These are phyloP conservation scores for Suillus subluteus DNA, from an alignment of 768 basidiomycete genomes.

Conservation along the genomic window DNA sequence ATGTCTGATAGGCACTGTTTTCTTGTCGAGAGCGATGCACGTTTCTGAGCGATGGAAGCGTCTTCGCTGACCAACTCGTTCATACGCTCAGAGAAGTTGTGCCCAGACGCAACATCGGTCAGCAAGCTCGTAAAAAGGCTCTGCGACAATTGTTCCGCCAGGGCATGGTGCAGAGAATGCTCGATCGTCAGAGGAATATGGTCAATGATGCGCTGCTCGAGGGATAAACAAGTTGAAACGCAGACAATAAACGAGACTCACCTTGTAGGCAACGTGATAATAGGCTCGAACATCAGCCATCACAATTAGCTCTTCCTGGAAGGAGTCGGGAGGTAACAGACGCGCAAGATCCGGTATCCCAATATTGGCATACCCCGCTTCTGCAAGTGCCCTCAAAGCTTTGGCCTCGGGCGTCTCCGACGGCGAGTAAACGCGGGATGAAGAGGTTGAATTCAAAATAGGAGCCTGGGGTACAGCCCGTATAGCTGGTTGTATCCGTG, in stretches of 20 bases:
- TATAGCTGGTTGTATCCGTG: too few species aligned
- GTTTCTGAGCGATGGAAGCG: slow-evolving; percentile 36
- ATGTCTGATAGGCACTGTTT: slow-evolving; percentile 44
- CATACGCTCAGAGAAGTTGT: slow-evolving; percentile 35
- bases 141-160: slow-evolving; percentile 39
- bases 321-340: slow-evolving; percentile 23
- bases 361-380: slow-evolving; percentile 30
- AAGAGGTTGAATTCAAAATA: too few species aligned
- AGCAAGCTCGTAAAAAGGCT: slow-evolving; percentile 41
- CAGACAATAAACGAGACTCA: slow-evolving; percentile 21
- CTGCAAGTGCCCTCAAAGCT: slow-evolving; percentile 35
- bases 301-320: slow-evolving; percentile 43
- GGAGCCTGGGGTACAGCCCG: too few species aligned
- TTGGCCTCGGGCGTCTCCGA: neutral
- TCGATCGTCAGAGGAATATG: slow-evolving; percentile 55
- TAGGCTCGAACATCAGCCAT: slow-evolving; percentile 55
- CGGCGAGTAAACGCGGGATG: too few species aligned
- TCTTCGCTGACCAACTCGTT: slow-evolving; percentile 51
- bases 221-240: neutral
- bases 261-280: slow-evolving; percentile 54
- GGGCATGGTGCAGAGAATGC: slow-evolving; percentile 43
- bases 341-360: slow-evolving; percentile 20
- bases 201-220: slow-evolving; percentile 56
- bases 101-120: slow-evolving; percentile 17
- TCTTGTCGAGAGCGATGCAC: slow-evolving; percentile 38